Base-by-base conservation (phyloP, 2,329 filamentous ascomycete genomes). In the Arthrinium phaeospermum region DNA sequence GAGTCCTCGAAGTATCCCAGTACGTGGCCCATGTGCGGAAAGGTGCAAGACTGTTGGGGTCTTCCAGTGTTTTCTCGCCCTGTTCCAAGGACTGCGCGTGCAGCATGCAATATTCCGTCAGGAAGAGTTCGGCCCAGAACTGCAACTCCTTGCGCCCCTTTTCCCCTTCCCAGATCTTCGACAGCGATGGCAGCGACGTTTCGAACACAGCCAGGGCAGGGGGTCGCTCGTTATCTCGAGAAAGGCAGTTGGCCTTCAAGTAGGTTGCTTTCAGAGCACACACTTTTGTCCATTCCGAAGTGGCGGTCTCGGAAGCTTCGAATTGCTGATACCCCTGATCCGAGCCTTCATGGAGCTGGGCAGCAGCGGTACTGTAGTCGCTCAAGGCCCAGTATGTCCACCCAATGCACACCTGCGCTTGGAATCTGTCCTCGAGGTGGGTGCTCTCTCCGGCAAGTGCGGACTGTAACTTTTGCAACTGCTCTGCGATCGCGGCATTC, bases 341-440 rank as follows among this genome's bases (percentile, higher is more conserved):
- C 69, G 94, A 86, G 75, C 90, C 88, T 72, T 86, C 86, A 4
- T 94, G 93, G 19, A 97, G 84, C 72, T 86, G 88, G 47, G 84
- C 83, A 57, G 89, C 82, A 49, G 92, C 91, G 57, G 90, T 81
- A 0, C 84, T 85, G 75, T 93, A 93, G 76, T 97, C 92, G 46
- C 90, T 91, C 70, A 92, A 82, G 12, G 91, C 89, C 90, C 93
- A 97, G 79, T 97, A 91, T 77, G 98, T 86, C 93, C 95, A 97
- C 71, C 92, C 95, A 64, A 96, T 82, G 81, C 94, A 96, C 70
- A 96, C 91, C 73, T 91, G 91, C 45, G 94, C 95, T 82, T 98
- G 94, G 76, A 96, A 92, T 71, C 83, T 86, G 76, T 92, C 91
- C 79, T 92, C 88, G 16, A 82, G 80, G 75, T 86, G 82, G 10